Percentiles rank a stretch among this genome's conserved stretches.
Conservation (phyloP, 305 asterid species). For the Ajuga reptans region DNA sequence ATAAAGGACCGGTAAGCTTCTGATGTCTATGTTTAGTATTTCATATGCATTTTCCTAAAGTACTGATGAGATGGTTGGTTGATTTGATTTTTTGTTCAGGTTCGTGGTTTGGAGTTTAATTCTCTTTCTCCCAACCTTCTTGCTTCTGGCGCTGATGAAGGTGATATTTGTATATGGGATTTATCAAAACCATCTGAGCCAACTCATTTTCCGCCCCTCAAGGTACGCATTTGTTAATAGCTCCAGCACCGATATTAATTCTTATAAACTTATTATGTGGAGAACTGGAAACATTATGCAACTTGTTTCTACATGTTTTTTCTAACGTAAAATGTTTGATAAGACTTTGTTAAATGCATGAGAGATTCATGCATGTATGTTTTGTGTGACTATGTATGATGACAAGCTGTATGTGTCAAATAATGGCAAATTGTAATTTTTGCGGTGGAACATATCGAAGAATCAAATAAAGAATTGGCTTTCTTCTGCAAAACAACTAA, state of each 20-base stretch:
- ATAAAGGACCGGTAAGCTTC: constrained; percentile 75
- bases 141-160: constrained; percentile 99
- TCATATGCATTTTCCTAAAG: background rate
- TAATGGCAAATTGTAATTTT: background rate
- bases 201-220: constrained; percentile 77
- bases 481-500: background rate
- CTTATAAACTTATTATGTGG: background rate
- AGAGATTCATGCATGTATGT: background rate
- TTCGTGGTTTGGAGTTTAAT: constrained; percentile 81
- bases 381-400: too few species aligned
- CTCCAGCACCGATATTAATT: background rate
- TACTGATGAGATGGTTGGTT: constrained; percentile 15
- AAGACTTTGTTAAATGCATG: background rate
- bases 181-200: constrained; percentile 68
- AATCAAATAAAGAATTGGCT: background rate
- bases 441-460: background rate
- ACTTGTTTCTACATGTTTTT: too few species aligned
- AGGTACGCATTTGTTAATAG: constrained; percentile 36
- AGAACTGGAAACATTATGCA: background rate
- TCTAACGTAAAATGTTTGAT: background rate
- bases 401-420: background rate
- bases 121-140: constrained; percentile 61
- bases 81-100: constrained; percentile 38
- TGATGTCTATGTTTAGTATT: constrained; percentile 19
- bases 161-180: constrained; percentile 94